Conservation (phyloP, 805 yeast species). For the Candida pseudofarinosa region DNA sequence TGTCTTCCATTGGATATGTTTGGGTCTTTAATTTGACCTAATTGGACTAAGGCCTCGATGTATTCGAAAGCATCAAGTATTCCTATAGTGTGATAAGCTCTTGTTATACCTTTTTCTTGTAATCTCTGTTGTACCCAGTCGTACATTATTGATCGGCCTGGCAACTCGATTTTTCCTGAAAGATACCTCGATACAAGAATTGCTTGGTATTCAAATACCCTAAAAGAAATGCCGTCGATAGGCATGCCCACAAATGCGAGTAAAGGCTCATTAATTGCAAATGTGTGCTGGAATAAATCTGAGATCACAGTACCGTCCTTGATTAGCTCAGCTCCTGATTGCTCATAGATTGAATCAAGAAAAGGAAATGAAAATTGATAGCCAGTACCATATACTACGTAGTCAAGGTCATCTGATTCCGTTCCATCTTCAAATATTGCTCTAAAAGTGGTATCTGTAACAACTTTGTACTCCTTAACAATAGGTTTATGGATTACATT, state of each 20-base stretch:
- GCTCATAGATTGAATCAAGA: constrained; percentile 7
- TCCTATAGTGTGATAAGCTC: constrained; percentile 33
- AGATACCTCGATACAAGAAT: constrained; percentile 29
- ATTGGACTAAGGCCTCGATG: constrained; percentile 15
- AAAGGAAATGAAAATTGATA: constrained; percentile 20
- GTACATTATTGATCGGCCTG: constrained; percentile 23
- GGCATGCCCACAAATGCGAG: constrained; percentile 35
- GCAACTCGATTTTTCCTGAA: constrained; percentile 26
- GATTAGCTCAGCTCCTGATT: constrained; percentile 11
- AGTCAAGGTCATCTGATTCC: constrained; percentile 11
- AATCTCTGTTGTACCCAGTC: constrained; percentile 27
- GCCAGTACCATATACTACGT: constrained; percentile 23
- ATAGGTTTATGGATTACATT: constrained; percentile 3
- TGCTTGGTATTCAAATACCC: constrained; percentile 41
- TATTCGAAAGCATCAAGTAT: constrained; percentile 24
- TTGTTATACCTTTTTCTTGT: constrained; percentile 20
- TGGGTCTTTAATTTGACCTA: constrained; percentile 18
- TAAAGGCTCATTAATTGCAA: constrained; percentile 27
- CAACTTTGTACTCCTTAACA: constrained; percentile 4
- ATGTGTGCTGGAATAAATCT: constrained; percentile 29
- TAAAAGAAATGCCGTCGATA: constrained; percentile 35
- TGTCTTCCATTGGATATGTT: constrained; percentile 15
- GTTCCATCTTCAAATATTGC: constrained; percentile 20
- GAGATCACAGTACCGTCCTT: constrained; percentile 25
- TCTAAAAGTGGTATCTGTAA: constrained; percentile 10